A percentile compares a stretch with the other conserved stretches of the same genome.
Evolutionary conservation across 257 asterid genomes (phyloP).

Genomic region (Anisodus acutangulus): DNA sequence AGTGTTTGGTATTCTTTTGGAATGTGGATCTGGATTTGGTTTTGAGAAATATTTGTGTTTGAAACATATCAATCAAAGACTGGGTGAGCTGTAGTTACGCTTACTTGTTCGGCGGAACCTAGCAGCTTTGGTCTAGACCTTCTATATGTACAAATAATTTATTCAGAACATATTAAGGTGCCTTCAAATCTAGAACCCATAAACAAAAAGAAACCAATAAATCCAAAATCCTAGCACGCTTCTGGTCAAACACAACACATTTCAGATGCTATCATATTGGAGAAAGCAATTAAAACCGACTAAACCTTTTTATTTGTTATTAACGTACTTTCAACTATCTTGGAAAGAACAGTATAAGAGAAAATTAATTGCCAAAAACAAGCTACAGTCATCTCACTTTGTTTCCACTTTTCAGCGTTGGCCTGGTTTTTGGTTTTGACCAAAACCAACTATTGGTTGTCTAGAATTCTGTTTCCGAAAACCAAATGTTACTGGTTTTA

Average conservation of each 20-base stretch:
- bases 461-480: neutral
- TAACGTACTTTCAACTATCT: neutral
- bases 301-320: constrained; percentile 2
- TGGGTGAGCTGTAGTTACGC: too few species aligned
- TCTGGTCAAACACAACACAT: neutral
- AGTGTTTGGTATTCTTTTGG: neutral
- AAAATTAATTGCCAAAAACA: neutral
- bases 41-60: neutral
- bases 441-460: neutral
- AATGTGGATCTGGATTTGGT: neutral
- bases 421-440: neutral
- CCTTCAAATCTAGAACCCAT: too few species aligned
- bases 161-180: too few species aligned
- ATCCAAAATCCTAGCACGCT: too few species aligned
- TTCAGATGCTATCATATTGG: neutral
- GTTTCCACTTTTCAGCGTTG: neutral
- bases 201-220: too few species aligned
- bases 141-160: too few species aligned
- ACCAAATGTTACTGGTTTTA: neutral
- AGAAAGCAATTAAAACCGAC: neutral
- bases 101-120: too few species aligned
- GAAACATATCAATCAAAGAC: neutral
- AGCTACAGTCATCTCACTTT: neutral
- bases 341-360: neutral
- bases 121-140: too few species aligned